Conservation (phyloP, 2,329 filamentous ascomycete species). For the Alternaria viburni region DNA sequence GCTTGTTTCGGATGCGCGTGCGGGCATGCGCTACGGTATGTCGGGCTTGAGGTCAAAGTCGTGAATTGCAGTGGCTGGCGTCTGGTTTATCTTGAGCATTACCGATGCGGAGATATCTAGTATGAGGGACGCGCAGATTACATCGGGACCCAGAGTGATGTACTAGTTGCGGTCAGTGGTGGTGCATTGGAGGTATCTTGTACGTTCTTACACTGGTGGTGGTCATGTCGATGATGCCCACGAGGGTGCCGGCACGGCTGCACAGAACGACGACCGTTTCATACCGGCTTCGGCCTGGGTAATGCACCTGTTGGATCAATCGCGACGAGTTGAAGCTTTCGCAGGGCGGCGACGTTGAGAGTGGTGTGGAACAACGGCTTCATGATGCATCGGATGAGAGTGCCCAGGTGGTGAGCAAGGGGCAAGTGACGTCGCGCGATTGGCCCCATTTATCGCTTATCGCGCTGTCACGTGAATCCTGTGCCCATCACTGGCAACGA, state of each 20-base stretch:
- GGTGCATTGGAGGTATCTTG: background rate
- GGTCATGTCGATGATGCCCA: background rate
- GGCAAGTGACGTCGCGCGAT: background rate
- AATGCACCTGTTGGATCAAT: background rate
- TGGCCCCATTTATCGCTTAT: background rate
- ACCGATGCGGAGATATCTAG: background rate
- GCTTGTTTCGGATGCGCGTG: background rate
- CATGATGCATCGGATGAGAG: background rate
- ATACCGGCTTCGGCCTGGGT: background rate
- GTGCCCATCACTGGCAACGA: background rate
- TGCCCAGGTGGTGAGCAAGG: background rate
- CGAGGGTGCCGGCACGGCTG: background rate
- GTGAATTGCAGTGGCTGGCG: background rate
- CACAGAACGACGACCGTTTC: background rate
- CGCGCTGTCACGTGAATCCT: background rate
- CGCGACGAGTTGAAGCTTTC: background rate
- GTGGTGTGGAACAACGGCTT: background rate
- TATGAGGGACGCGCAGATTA: no score
- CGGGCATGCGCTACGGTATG: background rate
- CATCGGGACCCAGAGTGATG: no score
- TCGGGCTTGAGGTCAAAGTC: background rate
- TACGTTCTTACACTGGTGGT: background rate
- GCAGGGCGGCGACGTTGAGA: background rate
- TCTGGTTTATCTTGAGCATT: background rate
- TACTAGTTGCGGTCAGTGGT: background rate